Conservation (phyloP, 768 basidiomycete species). For the Tulasnella sp. region DNA sequence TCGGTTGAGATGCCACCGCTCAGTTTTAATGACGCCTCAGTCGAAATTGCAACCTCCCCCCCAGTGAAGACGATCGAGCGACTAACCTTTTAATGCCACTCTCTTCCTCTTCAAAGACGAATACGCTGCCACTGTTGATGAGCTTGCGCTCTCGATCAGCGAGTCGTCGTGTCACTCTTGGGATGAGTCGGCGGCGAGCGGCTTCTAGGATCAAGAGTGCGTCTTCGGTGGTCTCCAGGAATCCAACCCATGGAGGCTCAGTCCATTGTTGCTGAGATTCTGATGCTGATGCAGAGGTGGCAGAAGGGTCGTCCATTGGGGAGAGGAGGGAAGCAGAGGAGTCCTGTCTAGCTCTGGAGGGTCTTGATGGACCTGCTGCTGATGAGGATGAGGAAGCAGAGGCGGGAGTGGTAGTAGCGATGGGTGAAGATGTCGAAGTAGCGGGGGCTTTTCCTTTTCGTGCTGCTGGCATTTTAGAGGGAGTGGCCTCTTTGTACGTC, state of each 20-base stretch:
- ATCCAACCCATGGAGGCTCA: conserved; percentile 87
- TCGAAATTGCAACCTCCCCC: background rate
- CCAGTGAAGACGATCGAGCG: background rate
- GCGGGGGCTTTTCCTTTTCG: conserved; percentile 12
- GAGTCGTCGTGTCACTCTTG: conserved; percentile 82
- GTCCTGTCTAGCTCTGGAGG: background rate
- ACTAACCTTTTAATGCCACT: conserved; percentile 78
- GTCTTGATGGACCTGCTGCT: background rate
- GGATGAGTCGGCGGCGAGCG: conserved; percentile 80
- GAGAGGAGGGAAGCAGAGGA: conserved; percentile 10
- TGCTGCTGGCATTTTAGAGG: background rate
- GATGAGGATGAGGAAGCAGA: background rate
- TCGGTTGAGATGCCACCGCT: conserved; percentile 6
- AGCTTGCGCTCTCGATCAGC: conserved; percentile 88
- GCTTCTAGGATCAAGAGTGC: conserved; percentile 96
- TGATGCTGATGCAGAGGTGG: background rate
- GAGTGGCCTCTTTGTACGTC: background rate
- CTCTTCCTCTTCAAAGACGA: conserved; percentile 96
- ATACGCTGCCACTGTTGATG: conserved; percentile 89
- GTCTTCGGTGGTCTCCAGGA: conserved; percentile 92
- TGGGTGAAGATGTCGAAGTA: conserved; percentile 11
- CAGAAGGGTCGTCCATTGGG: background rate
- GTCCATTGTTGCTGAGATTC: conserved; percentile 15
- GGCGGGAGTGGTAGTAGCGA: background rate
- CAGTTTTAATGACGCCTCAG: background rate